Evolutionary conservation across 2,329 filamentous ascomycete genomes (phyloP).

Genomic region (Harringtonia lauricola): DNA sequence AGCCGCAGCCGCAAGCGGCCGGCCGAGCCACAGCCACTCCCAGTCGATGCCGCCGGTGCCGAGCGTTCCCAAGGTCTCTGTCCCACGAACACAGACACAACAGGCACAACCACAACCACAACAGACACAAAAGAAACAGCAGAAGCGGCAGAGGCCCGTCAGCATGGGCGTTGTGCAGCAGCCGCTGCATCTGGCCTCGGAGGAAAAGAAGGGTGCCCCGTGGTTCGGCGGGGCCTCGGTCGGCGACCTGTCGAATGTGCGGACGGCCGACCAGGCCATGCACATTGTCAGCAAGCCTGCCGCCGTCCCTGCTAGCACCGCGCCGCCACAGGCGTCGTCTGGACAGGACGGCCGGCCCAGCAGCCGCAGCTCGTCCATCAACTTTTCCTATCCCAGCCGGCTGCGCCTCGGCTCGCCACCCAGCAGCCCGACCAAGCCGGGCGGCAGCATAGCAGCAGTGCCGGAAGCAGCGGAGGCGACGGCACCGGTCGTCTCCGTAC

Average conservation of each 20-base stretch:
- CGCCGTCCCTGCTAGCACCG: slow-evolving; percentile 14
- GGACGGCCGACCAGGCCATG: slow-evolving; percentile 32
- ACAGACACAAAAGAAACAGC: not conserved
- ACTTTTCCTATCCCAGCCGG: slow-evolving; percentile 46
- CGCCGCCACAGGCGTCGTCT: too few relatives aligned
- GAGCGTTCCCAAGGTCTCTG: not conserved
- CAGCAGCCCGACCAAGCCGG: slow-evolving; percentile 3
- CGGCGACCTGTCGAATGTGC: slow-evolving; percentile 32
- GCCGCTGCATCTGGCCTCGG: slow-evolving; percentile 41
- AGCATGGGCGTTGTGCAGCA: slow-evolving; percentile 9
- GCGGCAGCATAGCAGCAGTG: not conserved
- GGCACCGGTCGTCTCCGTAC: slow-evolving; percentile 1
- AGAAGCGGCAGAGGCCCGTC: not conserved
- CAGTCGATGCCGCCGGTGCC: not conserved
- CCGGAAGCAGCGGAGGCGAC: not conserved
- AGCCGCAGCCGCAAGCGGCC: not conserved
- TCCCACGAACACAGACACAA: too few relatives aligned
- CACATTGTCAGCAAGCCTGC: slow-evolving; percentile 4
- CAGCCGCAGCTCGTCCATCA: slow-evolving; percentile 39
- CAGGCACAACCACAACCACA: not conserved
- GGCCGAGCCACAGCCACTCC: too few relatives aligned
- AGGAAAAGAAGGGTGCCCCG: slow-evolving; percentile 32
- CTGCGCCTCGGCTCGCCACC: slow-evolving; percentile 30
- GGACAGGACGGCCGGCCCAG: slow-evolving; percentile 24
- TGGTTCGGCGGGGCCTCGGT: slow-evolving; percentile 37